Conservation (phyloP, 2,329 filamentous ascomycete genomes). For the Pestalotiopsis fici region DNA sequence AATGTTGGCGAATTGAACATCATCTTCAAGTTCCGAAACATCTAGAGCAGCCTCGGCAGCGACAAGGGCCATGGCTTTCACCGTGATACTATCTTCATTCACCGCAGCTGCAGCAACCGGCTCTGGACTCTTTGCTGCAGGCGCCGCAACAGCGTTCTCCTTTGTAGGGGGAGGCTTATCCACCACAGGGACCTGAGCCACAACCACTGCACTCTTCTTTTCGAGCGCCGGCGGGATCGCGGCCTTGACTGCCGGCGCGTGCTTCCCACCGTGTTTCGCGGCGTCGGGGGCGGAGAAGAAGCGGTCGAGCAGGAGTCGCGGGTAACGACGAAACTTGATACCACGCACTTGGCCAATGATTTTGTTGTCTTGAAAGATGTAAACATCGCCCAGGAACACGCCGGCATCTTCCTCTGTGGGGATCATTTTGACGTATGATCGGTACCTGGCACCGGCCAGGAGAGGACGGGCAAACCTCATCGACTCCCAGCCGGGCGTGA, state of each 20-base stretch:
- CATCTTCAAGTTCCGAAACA: constrained; percentile 42
- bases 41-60: constrained; percentile 60
- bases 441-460: constrained; percentile 30
- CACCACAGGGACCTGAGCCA: background rate
- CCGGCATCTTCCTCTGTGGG: constrained; percentile 25
- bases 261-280: background rate
- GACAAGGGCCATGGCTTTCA: constrained; percentile 37
- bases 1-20: constrained; percentile 32
- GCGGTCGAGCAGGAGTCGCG: constrained; percentile 34
- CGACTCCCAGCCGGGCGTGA: constrained; percentile 38
- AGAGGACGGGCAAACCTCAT: constrained; percentile 31
- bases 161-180: background rate
- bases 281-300: constrained; percentile 39
- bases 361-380: constrained; percentile 31
- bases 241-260: background rate
- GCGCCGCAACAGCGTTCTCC: background rate
- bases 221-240: background rate
- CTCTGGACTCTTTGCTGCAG: background rate
- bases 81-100: constrained; percentile 20
- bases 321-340: constrained; percentile 38
- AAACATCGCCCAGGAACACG: constrained; percentile 34
- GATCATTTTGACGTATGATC: constrained; percentile 40
- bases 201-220: background rate
- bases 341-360: constrained; percentile 32
- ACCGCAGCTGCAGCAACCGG: background rate